Base-by-base conservation (phyloP, 2,329 filamentous ascomycete genomes). In the Fusarium phyllophilum region DNA sequence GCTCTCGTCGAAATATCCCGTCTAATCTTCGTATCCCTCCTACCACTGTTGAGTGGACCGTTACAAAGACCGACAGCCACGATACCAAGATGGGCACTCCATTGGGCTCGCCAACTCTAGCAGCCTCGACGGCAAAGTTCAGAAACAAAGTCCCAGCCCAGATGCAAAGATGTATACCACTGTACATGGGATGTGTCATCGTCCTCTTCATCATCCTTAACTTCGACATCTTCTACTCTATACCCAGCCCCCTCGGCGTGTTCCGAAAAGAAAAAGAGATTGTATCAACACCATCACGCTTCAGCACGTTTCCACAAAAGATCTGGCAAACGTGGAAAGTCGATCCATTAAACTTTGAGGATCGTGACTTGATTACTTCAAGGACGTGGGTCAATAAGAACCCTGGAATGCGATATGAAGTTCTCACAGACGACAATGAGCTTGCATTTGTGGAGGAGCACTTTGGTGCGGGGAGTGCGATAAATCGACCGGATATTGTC, bases 291-390 rank as follows among this genome's bases (percentile, higher is more conserved):
- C 65, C 58, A 8, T 33, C 55, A 68, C 80, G 62, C 34, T 80
- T 77, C 56, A 78, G 73, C 75, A 79, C 74, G 29, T 94, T 90
- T 75, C 92, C 87, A 11, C 86, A 86, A 62, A 94, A 94, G 81
- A 92, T 94, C 74, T 94, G 92, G 92, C 92, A 94, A 81, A 92
- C 90, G 1, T 94, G 92, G 92, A 94, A 93, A 80, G 88, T 91
- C 34, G 88, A 91, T 70, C 90, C 92, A 5, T 83, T 93, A 39
- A 84, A 85, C 5, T 93, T 93, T 77, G 91, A 92, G 71, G 86
- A 90, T 76, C 86, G 89, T 59, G 91, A 94, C 76, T 83, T 88
- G 38, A 82, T 85, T 31, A 85, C 85, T 0, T 91, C 92, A 15
- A 86, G 87, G 73, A 90, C 90, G 4, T 94, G 92, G 92, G 85